Base-by-base conservation (phyloP, 2,329 filamentous ascomycete species). In the Phaeoacremonium minimum region DNA sequence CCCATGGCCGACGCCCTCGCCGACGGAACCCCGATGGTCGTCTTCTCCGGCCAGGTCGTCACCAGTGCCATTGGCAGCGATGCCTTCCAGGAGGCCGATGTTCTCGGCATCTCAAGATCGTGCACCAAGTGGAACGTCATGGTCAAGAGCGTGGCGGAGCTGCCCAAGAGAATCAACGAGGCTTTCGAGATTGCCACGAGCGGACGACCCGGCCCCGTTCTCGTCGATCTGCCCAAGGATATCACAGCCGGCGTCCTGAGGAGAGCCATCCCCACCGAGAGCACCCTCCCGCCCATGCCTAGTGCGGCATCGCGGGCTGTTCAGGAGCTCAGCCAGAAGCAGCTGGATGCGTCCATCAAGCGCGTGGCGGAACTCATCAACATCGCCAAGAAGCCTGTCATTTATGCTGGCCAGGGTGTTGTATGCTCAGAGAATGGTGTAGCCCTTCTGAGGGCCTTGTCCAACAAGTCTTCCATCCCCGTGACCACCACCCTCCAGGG, bases 121-220 rank as follows among this genome's bases (percentile, higher is more conserved):
- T 96, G 90, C 74, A 96, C 90, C 50, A 97, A 97, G 71, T 98
- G 93, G 93, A 97, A 97, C 53, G 88, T 95, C 42, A 94, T 97
- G 89, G 88, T 96, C 33, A 96, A 94, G 75, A 91, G 84, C 60
- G 82, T 95, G 37, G 89, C 87, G 34, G 93, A 98, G 66, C 74
- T 98, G 38, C 93, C 93, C 34, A 80, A 87, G 52, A 80, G 91
- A 47, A 97, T 97, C 57, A 95, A 96, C 61, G 93, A 97, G 68
- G 93, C 93, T 33, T 97, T 97, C 56, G 90, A 97, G 67, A 97
- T 97, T 57, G 93, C 93, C 28, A 97, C 88, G 29, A 93, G 85
- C 52, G 93, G 93, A 42, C 80, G 93, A 33, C 93, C 93, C 12
- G 93, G 93, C 16, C 93, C 93, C 18, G 93, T 97, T 22, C 78